Base-by-base conservation (phyloP, 441 rosid genomes). In the Sinapis alba region DNA sequence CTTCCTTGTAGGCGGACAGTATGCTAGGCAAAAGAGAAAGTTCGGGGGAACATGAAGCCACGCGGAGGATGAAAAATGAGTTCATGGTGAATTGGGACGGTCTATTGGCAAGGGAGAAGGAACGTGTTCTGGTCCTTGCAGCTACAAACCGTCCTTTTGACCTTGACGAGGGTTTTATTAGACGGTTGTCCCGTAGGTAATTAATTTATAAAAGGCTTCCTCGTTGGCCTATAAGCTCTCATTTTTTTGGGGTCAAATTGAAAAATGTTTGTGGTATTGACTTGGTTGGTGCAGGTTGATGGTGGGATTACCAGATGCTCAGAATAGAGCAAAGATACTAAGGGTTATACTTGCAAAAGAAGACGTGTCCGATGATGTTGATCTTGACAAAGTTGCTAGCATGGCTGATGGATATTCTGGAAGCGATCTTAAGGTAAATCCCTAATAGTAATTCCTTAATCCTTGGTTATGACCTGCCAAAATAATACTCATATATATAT, bases 21-120 rank as follows among this genome's bases (percentile, higher is more conserved):
- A 92, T 94, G 97, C 81, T 94, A 63, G 96, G 97, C n/a, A n/a
- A 97, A 78, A 89, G 97, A 38, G 98, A 90, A 83, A 89, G 84
- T 81, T 90, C 91, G 6, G 90, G 96, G 60, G 99, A 92, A 79
- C 93, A 94, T 30, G 99, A 92, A 80, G 92, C 96, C 38, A 90
- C 88, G 98, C 93, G 99, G 50, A 95, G 90, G 84, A 92, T 95
- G 94, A 95, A 90, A 86, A 90, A 92, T 64, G 99, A 95, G 77
- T 95, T 95, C 77, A 92, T 95, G 97, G 87, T 92, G 32, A 88
- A 95, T 56, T 95, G 97, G 98, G 99, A 95, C 74, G 99, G 99
- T 72, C 80, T 95, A 16, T 88, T 88, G 43, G 92, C 98, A 15
- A 91, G 92, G 74, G 96, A 92, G 74, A 89, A 77, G 73, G 99